Conservation (phyloP, 2,329 filamentous ascomycete species). For the Xylariaceae sp. region DNA sequence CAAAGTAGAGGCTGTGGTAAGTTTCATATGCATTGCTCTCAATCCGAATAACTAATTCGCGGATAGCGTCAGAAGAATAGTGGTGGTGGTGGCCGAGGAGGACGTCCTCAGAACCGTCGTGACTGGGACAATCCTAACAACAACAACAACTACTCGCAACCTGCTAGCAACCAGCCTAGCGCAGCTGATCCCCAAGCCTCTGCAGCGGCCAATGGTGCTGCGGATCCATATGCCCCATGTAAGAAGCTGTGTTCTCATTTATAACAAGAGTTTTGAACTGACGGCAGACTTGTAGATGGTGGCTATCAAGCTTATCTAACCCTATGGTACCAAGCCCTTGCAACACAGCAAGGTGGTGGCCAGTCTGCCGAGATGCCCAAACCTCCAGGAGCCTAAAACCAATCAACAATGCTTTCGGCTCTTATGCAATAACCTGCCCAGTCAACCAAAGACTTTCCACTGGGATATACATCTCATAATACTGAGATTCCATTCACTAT, state of each 20-base stretch:
- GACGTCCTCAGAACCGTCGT: slow-evolving; percentile 38
- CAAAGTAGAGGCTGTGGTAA: slow-evolving; percentile 84
- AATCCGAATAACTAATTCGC: slow-evolving; percentile 26
- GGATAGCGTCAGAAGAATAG: slow-evolving; percentile 52
- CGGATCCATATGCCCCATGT: slow-evolving; percentile 74
- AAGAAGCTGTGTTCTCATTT: slow-evolving; percentile 35
- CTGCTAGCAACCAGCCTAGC: slow-evolving; percentile 40
- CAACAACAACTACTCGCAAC: slow-evolving; percentile 47
- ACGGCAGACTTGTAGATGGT: slow-evolving; percentile 52
- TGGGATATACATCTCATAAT: no score
- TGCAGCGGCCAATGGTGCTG: slow-evolving; percentile 47
- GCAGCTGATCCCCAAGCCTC: slow-evolving; percentile 34
- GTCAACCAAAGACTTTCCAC: no score
- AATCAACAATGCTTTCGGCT: neutral
- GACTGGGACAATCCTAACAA: slow-evolving; percentile 54
- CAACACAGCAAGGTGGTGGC: slow-evolving; percentile 43
- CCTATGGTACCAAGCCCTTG: slow-evolving; percentile 72
- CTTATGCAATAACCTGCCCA: neutral
- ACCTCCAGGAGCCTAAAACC: slow-evolving; percentile 36
- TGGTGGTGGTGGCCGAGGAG: slow-evolving; percentile 40
- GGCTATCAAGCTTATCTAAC: slow-evolving; percentile 78
- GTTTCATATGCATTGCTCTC: slow-evolving; percentile 31
- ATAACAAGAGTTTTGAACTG: slow-evolving; percentile 18
- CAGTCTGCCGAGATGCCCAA: slow-evolving; percentile 35
- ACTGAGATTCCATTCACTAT: no score